Base-by-base conservation (phyloP, 2,329 filamentous ascomycete genomes). In the Colletotrichum navitas region DNA sequence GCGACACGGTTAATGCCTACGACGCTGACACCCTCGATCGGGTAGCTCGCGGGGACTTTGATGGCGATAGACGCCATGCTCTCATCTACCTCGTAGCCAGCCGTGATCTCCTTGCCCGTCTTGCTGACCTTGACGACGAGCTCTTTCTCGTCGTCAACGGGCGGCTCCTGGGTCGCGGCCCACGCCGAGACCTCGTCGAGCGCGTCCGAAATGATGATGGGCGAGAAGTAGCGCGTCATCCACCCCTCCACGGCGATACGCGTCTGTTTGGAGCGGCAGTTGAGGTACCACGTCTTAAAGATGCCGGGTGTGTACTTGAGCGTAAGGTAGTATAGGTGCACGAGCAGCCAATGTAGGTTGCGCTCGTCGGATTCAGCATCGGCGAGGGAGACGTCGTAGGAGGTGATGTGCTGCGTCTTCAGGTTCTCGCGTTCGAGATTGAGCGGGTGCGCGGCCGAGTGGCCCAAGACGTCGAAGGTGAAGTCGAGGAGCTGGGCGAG, bases 41-140 rank as follows among this genome's bases (percentile, higher is more conserved):
- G 96, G 78, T 97, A 99, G 51, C 91, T 91, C 2, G 89, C 84
- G 0, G 95, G 95, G 0, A 99, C 87, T 7, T 89, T 88, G 76
- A 99, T 92, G n/a, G 90, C 87, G 73, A 98, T 96, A 14, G 91
- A 88, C 68, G 96, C 94, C 39, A 91, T 90, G 76, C 93, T 90
- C 72, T 98, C 95, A 79, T 99, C 96, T 14, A 99, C 90, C 63
- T 93, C 90, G 79, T 97, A 98, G 4, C 91, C 91, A 0, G 94
- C 94, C 16, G 91, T 92, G 45, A 98, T 89, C 80, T 98, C 95
- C 60, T 89, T 88, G 0, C 90, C 90, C 14, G 89, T 85, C 43
- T 88, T 87, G 67, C 91, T 93, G 12, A 97, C 89, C 79, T 93
- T 95, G 68, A 98, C 86, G 0, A 83, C 77, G 11, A 92, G 82